phyloP scores from a whole-genome alignment of 169 alveolate species.

The Fabrea salina region DNA sequence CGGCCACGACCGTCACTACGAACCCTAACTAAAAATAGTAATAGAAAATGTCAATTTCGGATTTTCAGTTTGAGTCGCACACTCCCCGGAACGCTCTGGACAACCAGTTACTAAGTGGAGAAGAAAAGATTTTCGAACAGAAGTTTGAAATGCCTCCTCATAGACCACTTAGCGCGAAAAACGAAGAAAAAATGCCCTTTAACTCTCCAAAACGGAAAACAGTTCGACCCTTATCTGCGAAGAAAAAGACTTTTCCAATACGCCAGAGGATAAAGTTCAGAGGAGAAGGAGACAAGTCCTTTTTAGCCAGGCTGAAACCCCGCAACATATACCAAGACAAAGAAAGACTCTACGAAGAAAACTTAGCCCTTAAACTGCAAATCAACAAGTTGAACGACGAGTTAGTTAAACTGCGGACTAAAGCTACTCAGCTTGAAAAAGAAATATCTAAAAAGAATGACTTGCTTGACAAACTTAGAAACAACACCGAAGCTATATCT shows the following conservation, averaged over 20 bases:
- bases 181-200: background rate
- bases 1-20: slow-evolving; percentile 2
- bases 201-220: background rate
- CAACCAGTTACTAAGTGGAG: background rate
- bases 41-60: too few relatives aligned
- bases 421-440: background rate
- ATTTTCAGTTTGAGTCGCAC: too few relatives aligned
- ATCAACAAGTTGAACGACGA: slow-evolving; percentile 1
- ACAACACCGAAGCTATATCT: background rate
- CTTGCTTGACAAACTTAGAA: slow-evolving; percentile 9
- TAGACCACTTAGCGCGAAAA: slow-evolving; percentile 5
- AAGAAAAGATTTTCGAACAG: background rate
- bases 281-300: background rate
- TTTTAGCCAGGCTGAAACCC: background rate
- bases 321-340: background rate
- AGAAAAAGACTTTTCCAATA: background rate
- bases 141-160: background rate
- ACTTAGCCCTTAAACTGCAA: slow-evolving; percentile 14
- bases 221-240: slow-evolving; percentile 2
- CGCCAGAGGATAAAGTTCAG: background rate
- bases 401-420: background rate
- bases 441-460: background rate
- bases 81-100: too few relatives aligned
- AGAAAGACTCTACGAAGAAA: slow-evolving; percentile 26
- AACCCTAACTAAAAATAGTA: background rate